Evolutionary conservation across 2,329 filamentous ascomycete species (phyloP).

Genomic region (Botryosphaeria dothidea): DNA sequence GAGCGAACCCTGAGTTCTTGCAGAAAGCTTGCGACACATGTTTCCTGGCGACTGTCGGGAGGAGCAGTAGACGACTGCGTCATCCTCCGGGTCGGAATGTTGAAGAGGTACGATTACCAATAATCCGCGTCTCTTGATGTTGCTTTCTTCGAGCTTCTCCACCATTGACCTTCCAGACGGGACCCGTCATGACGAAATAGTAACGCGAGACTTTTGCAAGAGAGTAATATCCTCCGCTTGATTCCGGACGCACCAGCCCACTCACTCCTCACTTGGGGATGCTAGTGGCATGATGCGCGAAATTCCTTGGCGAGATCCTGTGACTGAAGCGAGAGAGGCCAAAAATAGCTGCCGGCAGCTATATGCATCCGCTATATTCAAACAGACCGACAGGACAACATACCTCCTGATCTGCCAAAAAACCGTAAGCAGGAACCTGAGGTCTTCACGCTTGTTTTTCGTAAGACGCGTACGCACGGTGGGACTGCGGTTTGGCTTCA

Average conservation of each 20-base stretch:
- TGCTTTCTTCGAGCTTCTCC: neutral
- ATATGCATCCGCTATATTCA: neutral
- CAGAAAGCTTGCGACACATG: neutral
- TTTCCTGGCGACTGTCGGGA: neutral
- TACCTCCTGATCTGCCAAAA: neutral
- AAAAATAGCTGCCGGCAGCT: neutral
- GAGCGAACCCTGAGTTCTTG: neutral
- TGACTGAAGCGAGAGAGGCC: neutral
- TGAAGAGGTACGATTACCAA: neutral
- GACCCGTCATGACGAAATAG: neutral
- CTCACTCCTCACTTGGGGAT: neutral
- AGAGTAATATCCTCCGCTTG: neutral
- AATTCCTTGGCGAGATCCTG: neutral
- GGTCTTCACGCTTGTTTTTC: neutral
- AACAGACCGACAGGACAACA: neutral
- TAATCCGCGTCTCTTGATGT: neutral
- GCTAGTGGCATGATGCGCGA: constrained; percentile 1
- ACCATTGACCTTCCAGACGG: neutral
- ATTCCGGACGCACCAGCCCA: neutral
- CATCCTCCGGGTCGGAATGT: neutral
- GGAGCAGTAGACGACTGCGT: neutral
- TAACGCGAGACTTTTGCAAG: neutral
- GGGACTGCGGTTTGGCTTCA: neutral
- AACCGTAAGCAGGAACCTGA: neutral
- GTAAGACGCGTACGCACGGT: neutral